Evolutionary conservation across 2,329 filamentous ascomycete genomes (phyloP), one percentile per base, ranked within the genome.

Genomic region (Fusarium sp.): DNA sequence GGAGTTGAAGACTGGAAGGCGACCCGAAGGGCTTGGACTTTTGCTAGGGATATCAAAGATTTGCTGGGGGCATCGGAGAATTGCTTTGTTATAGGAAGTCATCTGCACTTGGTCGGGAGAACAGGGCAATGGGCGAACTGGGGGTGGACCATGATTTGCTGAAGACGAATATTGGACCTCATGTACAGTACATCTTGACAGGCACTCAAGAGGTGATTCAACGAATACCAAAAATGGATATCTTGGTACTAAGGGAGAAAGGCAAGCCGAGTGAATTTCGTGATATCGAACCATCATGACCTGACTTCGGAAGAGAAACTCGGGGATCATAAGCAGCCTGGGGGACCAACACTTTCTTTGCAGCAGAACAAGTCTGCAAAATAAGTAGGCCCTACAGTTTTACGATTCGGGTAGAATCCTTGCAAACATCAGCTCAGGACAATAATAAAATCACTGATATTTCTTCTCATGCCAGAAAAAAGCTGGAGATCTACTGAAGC

Each of bases 241-340:
- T 39, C 43, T 35, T 14, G 25, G 53, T 30, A 54, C 17, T 23
- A 17, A 30, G 48, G 22, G 7, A 15, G 48, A 35, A 49, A 35
- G 43, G 43, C 37, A 41, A 63, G 56, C 40, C 43, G 46, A 48
- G 20, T 10, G 15, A 48, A 51, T 57, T 61, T 71, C 70, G 65
- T 35, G 54, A 64, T 58, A 68, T 72, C 70, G 71, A 73, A 73
- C 71, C 69, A 73, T 64, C 33, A 73, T 73, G 67, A 55, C n/a
- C 71, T 69, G 71, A 73, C 27, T 57, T 39, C 13, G 32, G 61
- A 23, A 57, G 56, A 63, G 60, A 30, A 13, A 68, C 49, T 64
- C 20, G n/a, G 32, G 27, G 37, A 44, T 39, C 5, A 19, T 30
- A 8, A 20, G 27, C 8, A 14, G 23, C 15, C 13, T 23, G 9